phyloP scores from a whole-genome alignment of 1,284 basidiomycete species.

The Exsudoporus floridanus region DNA sequence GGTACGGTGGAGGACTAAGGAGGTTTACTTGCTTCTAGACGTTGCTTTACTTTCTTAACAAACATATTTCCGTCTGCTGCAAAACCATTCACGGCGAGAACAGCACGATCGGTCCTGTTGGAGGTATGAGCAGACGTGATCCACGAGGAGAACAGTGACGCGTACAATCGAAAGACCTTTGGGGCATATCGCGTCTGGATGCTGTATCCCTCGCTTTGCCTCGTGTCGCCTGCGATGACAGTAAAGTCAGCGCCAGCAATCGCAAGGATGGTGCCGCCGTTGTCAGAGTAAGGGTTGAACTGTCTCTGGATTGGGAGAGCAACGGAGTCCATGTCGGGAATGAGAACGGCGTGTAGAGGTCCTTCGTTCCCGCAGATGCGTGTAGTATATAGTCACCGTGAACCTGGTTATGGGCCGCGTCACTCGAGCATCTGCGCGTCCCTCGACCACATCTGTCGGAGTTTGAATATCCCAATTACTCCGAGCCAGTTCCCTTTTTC shows the following conservation, averaged over 20 bases:
- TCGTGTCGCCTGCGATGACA: slow-evolving; percentile 92
- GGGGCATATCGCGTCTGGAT: slow-evolving; percentile 97
- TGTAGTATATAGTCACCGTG: not conserved
- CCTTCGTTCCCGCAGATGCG: not conserved
- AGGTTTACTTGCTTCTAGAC: slow-evolving; percentile 70
- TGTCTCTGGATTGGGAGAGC: slow-evolving; percentile 54
- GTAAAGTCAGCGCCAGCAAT: slow-evolving; percentile 90
- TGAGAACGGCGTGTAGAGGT: not conserved
- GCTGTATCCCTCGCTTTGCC: slow-evolving; percentile 91
- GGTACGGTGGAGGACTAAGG: slow-evolving; percentile 2
- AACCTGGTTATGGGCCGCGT: slow-evolving; percentile 24
- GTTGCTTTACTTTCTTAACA: slow-evolving; percentile 91
- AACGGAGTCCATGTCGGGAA: slow-evolving; percentile 39
- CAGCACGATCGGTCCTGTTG: slow-evolving; percentile 84
- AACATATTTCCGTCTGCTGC: slow-evolving; percentile 95
- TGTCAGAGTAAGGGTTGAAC: slow-evolving; percentile 88
- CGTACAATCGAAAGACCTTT: slow-evolving; percentile 80
- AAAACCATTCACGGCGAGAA: slow-evolving; percentile 92
- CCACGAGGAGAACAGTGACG: slow-evolving; percentile 15
- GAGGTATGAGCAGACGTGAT: slow-evolving; percentile 6
- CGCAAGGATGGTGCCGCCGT: slow-evolving; percentile 92
- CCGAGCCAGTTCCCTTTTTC: not conserved
- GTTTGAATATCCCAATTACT: slow-evolving; percentile 1
- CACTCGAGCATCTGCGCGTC: slow-evolving; percentile 7
- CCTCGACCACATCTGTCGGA: not conserved